Evolutionary conservation across 345 rosid genomes (phyloP).

Genomic region (Microcos paniculata): DNA sequence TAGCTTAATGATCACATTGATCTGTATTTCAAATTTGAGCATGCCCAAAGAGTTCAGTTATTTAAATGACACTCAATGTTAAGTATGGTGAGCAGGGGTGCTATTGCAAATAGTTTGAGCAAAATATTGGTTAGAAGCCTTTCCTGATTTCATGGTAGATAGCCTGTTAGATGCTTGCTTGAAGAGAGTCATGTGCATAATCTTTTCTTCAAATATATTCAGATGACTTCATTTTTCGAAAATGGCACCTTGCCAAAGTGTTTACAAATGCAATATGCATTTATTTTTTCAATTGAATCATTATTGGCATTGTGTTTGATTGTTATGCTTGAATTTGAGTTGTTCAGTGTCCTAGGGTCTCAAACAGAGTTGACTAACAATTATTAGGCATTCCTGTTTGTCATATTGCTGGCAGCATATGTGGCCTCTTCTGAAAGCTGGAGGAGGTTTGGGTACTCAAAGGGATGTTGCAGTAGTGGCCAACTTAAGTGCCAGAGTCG

Average conservation of each 20-base stretch:
- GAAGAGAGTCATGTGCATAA: neutral
- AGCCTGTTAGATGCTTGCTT: neutral
- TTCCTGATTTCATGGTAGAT: neutral
- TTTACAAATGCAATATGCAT: neutral
- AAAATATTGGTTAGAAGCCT: neutral
- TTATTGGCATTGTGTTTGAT: neutral
- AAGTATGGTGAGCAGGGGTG: neutral
- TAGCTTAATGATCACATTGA: neutral
- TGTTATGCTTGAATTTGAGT: neutral
- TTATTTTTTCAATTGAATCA: neutral
- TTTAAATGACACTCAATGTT: neutral
- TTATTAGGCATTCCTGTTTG: constrained; percentile 1
- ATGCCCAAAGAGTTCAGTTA: neutral
- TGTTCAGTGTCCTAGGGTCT: neutral
- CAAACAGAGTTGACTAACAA: neutral
- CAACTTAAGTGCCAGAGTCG: constrained; percentile 86
- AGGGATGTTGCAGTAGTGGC: constrained; percentile 86
- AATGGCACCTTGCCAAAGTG: neutral
- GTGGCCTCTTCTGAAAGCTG: constrained; percentile 94
- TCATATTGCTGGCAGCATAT: constrained; percentile 63
- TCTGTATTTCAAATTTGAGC: neutral
- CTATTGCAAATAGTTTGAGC: neutral
- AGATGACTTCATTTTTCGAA: neutral
- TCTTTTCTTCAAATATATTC: neutral
- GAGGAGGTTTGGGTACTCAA: constrained; percentile 65